Evolutionary conservation across 129 eudicot species (phyloP).

Genomic region (Tagetes erecta): DNA sequence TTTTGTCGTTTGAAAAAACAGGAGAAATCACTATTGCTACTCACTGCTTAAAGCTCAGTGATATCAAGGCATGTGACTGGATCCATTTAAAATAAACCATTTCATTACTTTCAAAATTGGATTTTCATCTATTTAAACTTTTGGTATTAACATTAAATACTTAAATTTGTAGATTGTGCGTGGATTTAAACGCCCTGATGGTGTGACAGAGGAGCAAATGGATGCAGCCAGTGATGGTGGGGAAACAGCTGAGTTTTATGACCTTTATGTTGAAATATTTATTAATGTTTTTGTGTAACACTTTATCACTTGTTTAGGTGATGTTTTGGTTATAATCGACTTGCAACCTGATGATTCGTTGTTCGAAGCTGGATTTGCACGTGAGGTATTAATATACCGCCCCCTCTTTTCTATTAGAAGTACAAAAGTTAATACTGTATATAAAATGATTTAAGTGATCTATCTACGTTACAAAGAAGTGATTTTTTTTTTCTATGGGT

Average conservation of each 20-base stretch:
- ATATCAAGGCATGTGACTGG: slow-evolving; percentile 50
- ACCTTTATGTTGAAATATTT: too few relatives aligned
- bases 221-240: slow-evolving; percentile 90
- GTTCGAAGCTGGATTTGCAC: slow-evolving; percentile 79
- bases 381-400: slow-evolving; percentile 53
- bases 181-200: slow-evolving; percentile 71
- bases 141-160: not conserved
- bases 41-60: slow-evolving; percentile 63
- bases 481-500: not conserved
- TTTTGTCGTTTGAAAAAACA: slow-evolving; percentile 71
- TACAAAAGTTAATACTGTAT: not conserved
- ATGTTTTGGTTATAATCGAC: slow-evolving; percentile 78
- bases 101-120: not conserved
- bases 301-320: slow-evolving; percentile 41
- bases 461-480: not conserved
- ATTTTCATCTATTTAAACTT: not conserved
- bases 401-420: not conserved
- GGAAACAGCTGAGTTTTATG: not conserved
- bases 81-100: not conserved
- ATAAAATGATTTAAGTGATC: not conserved
- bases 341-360: slow-evolving; percentile 70
- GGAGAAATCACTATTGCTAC: slow-evolving; percentile 68
- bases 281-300: not conserved
- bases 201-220: slow-evolving; percentile 63
- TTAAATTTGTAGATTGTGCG: slow-evolving; percentile 51